Conservation (phyloP, 2,329 filamentous ascomycete species). For the Cadophora malorum region DNA sequence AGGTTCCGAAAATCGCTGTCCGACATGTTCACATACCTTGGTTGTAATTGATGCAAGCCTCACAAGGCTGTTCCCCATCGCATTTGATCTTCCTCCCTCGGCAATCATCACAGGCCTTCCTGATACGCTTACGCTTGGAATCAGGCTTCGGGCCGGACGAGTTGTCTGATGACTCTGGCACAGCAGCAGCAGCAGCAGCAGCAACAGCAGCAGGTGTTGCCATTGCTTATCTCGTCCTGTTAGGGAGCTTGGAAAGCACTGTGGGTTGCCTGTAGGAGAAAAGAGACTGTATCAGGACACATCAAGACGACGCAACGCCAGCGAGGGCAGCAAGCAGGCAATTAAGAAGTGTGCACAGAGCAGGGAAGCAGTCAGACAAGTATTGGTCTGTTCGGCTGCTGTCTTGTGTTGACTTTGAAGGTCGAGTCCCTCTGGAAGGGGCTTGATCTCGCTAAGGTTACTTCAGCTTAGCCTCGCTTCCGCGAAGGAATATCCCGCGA, state of each 20-base stretch:
- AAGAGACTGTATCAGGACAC: not conserved
- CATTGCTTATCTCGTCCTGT: conserved; percentile 2
- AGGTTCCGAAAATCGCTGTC: not conserved
- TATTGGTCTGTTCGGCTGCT: not conserved
- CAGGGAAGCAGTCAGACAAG: not conserved
- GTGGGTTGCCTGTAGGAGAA: not conserved
- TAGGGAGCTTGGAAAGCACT: not conserved
- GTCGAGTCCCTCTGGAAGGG: not conserved
- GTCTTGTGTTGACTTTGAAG: not conserved
- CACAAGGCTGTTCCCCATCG: conserved; percentile 17
- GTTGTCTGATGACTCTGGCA: not conserved
- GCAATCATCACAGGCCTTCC: conserved; percentile 11
- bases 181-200: not conserved
- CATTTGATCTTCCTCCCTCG: conserved; percentile 21
- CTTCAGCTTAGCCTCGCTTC: not conserved
- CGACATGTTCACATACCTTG: conserved; percentile 6
- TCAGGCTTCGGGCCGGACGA: not conserved
- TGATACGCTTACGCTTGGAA: conserved; percentile 9
- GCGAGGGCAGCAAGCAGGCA: not conserved
- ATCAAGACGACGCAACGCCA: not conserved
- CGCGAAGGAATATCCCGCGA: not conserved
- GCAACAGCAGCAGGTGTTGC: not conserved
- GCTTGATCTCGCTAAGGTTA: not conserved
- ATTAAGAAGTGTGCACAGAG: not conserved
- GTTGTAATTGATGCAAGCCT: conserved; percentile 11